These are phyloP conservation scores for Phialophora expanda DNA, from an alignment of 2,329 filamentous ascomycete species.

Conservation along the genomic window DNA sequence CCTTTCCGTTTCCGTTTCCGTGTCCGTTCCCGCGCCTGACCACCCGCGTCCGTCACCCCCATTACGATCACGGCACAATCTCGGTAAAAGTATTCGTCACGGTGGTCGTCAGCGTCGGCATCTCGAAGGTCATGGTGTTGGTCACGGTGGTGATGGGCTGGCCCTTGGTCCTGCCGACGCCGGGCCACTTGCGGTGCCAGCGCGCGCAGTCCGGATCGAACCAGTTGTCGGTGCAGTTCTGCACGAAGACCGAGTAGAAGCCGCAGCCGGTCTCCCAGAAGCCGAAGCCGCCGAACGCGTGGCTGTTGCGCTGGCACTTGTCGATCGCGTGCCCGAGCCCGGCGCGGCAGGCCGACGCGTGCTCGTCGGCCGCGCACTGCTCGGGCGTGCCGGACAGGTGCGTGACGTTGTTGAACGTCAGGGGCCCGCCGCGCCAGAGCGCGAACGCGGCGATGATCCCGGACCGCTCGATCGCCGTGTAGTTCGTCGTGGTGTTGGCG, in stretches of 20 bases:
- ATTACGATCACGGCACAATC: no score
- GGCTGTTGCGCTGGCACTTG: conserved; percentile 24
- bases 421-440: conserved; percentile 1
- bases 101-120: neutral
- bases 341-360: neutral
- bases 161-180: conserved; percentile 14
- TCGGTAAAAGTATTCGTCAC: neutral
- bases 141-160: neutral
- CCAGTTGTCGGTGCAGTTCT: conserved; percentile 25
- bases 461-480: conserved; percentile 22
- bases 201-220: conserved; percentile 11
- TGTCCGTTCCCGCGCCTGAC: no score
- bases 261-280: conserved; percentile 18
- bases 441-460: conserved; percentile 16
- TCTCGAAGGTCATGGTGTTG: neutral
- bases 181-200: conserved; percentile 24
- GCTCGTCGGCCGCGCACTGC: conserved; percentile 28
- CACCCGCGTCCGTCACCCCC: no score
- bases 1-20: no score
- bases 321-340: conserved; percentile 9
- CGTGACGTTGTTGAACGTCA: conserved; percentile 4
- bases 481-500: conserved; percentile 17
- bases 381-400: conserved; percentile 18
- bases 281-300: conserved; percentile 21
- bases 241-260: conserved; percentile 15